These are phyloP conservation scores for Hypomontagnella monticulosa DNA, from an alignment of 495 filamentous ascomycete genomes.

Conservation along the genomic window DNA sequence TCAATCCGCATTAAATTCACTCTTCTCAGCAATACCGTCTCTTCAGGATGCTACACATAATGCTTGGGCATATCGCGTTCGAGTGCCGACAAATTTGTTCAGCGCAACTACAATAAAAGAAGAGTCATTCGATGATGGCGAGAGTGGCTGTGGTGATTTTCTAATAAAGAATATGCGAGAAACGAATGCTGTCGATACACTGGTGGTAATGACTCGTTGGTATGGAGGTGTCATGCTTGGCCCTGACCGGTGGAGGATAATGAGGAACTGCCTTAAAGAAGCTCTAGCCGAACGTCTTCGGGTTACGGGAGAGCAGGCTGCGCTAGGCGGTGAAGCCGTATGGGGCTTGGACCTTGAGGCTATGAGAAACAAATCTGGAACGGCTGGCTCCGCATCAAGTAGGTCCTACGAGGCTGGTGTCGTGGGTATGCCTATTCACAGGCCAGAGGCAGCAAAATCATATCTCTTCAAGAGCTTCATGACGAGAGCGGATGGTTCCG, in stretches of 20 bases:
- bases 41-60: slow-evolving; percentile 61
- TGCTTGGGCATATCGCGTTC: slow-evolving; percentile 62
- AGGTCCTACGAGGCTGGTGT: slow-evolving; percentile 47
- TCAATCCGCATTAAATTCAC: slow-evolving; percentile 47
- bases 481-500: slow-evolving; percentile 22
- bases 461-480: slow-evolving; percentile 72
- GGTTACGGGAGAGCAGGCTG: slow-evolving; percentile 50
- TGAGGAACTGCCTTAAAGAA: slow-evolving; percentile 58
- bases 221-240: slow-evolving; percentile 90
- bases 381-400: slow-evolving; percentile 31
- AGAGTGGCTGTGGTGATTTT: slow-evolving; percentile 83
- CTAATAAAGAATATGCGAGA: slow-evolving; percentile 82
- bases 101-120: slow-evolving; percentile 64
- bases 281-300: slow-evolving; percentile 59
- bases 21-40: slow-evolving; percentile 52
- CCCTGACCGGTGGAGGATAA: slow-evolving; percentile 75
- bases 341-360: slow-evolving; percentile 85
- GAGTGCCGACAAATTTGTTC: slow-evolving; percentile 42
- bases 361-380: slow-evolving; percentile 53
- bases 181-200: slow-evolving; percentile 79
- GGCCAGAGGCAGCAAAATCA: slow-evolving; percentile 67
- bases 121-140: slow-evolving; percentile 92
- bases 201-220: slow-evolving; percentile 93
- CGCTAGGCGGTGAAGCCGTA: slow-evolving; percentile 62
- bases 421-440: slow-evolving; percentile 70